A percentile compares a stretch with the other conserved stretches of the same genome.
These are phyloP conservation scores for Danielia oregonensis DNA, from an alignment of 805 yeast species.

Conservation along the genomic window DNA sequence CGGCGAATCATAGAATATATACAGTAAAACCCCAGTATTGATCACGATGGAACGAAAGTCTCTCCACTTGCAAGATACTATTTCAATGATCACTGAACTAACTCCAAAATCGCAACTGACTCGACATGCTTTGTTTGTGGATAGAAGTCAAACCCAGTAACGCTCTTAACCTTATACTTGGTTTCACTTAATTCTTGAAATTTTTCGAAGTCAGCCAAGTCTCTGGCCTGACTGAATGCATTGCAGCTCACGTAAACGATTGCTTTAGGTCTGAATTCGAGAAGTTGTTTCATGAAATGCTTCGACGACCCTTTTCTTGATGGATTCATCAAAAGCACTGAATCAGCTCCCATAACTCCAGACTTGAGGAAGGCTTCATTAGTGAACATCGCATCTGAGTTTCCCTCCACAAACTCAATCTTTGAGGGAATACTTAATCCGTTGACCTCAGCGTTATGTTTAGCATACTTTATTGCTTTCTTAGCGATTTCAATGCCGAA, in stretches of 20 bases:
- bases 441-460: slow-evolving; percentile 37
- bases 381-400: slow-evolving; percentile 34
- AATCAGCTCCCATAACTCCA: slow-evolving; percentile 27
- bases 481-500: slow-evolving; percentile 40
- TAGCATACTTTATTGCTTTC: slow-evolving; percentile 31
- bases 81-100: slow-evolving; percentile 2
- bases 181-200: slow-evolving; percentile 15
- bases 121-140: slow-evolving; percentile 62
- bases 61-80: too few species aligned
- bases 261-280: slow-evolving; percentile 33
- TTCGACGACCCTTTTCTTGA: slow-evolving; percentile 40
- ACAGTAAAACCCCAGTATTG: too few species aligned
- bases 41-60: too few species aligned
- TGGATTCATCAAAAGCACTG: slow-evolving; percentile 42
- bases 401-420: slow-evolving; percentile 34
- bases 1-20: too few species aligned
- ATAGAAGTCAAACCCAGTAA: slow-evolving; percentile 44
- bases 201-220: slow-evolving; percentile 27
- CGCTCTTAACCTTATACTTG: slow-evolving; percentile 15
- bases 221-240: slow-evolving; percentile 45
- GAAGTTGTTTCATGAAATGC: slow-evolving; percentile 32
- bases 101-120: slow-evolving; percentile 46
- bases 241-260: slow-evolving; percentile 43
- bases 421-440: slow-evolving; percentile 26
- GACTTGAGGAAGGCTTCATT: slow-evolving; percentile 21